Base-by-base conservation (phyloP, 2,329 filamentous ascomycete species). In the Trichophyton equinum region DNA sequence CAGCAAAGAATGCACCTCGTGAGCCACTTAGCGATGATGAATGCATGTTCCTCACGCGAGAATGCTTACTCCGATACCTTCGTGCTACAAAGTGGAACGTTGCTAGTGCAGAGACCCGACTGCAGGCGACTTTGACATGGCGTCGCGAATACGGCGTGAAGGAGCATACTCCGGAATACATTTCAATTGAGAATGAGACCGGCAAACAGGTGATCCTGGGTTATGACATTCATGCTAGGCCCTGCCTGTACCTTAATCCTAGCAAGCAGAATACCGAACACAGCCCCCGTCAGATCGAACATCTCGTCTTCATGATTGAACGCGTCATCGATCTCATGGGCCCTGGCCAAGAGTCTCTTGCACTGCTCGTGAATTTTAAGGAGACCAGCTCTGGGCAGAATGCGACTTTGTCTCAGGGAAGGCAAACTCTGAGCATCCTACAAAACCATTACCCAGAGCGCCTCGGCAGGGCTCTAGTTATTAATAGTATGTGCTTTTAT, bases 381-480 rank as follows among this genome's bases (percentile, higher is more conserved):
- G 82, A 86, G 63, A 86, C 85, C 66, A 88, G 87, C 72, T 83
- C 81, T 62, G 84, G 89, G 60, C 83, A 86, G 68, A 89, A 91
- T 69, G 90, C 92, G 7, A 84, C 84, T 8, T 78, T 96, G 61
- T 82, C 82, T 33, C 86, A 88, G 70, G 89, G 88, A 4, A 85
- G 88, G 67, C 86, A 95, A 76, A 88, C 91, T n/a, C 77, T 99
- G 67, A 81, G 86, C 72, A 95, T 99, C 67, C 79, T 99, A 63
- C 94, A 99, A 76, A 91, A 87, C 66, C 91, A 99, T 76, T 97
- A 97, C 72, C 94, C 94, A 0, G 94, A 99, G 78, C 80, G 94
- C 60, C 78, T 99, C 36, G 94, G 94, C 55, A 84, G 87, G 68
- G 91, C 92, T 3, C 80, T 97, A 68, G 89, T 97, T 64, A 88